Conservation (phyloP, 768 basidiomycete species). For the Phylloporus scabripes region DNA sequence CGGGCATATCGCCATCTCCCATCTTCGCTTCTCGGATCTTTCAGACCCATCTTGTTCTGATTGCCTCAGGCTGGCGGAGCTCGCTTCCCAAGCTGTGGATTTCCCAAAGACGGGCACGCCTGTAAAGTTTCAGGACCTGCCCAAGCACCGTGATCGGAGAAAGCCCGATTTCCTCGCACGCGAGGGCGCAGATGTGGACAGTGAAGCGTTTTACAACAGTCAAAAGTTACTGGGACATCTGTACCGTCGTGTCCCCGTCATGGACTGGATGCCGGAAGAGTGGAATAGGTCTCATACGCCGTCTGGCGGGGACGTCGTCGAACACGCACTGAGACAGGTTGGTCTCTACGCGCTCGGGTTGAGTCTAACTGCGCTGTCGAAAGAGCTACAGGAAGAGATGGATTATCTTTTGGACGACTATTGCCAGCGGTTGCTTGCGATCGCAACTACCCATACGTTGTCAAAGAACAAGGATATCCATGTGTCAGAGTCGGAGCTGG, state of each 20-base stretch:
- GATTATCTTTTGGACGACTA: constrained; percentile 33
- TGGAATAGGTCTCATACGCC: constrained; percentile 17
- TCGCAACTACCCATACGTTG: constrained; percentile 33
- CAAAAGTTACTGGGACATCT: constrained; percentile 39
- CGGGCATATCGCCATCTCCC: constrained; percentile 38
- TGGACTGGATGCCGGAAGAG: constrained; percentile 27
- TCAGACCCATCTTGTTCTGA: constrained; percentile 30
- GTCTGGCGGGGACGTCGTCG: constrained; percentile 25
- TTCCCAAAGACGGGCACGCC: constrained; percentile 42
- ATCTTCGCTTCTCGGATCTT: constrained; percentile 41
- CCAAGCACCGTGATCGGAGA: constrained; percentile 19
- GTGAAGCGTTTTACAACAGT: constrained; percentile 35
- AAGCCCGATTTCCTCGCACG: constrained; percentile 43
- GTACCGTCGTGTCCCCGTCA: constrained; percentile 40
- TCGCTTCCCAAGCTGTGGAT: constrained; percentile 45
- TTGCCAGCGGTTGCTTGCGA: constrained; percentile 28
- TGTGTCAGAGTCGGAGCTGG: constrained; percentile 39
- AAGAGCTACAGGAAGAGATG: constrained; percentile 36
- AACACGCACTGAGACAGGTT: constrained; percentile 20
- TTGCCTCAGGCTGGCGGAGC: constrained; percentile 40
- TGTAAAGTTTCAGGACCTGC: constrained; percentile 34
- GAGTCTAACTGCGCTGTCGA: constrained; percentile 16
- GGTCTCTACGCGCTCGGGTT: constrained; percentile 32
- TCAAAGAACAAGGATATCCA: constrained; percentile 32
- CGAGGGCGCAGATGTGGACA: constrained; percentile 30